Evolutionary conservation across 2,329 filamentous ascomycete species (phyloP), one percentile per base, ranked within the genome.

Genomic region (Cyclaneusma minus): DNA sequence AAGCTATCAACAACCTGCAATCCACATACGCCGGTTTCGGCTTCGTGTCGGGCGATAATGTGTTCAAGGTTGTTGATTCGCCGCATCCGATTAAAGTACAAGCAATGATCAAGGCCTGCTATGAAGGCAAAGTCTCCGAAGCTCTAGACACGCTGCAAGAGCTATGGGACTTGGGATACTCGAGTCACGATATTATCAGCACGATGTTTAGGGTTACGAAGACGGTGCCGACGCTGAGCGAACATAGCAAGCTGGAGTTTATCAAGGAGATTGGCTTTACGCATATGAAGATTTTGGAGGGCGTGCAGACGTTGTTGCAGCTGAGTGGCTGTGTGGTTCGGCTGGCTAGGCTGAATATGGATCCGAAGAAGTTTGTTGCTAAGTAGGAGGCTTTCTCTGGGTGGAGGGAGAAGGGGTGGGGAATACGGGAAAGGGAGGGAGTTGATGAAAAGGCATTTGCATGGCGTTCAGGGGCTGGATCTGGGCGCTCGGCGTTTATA

Each of bases 151-250:
- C 68, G 4, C 56, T 98, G 37, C 80, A 83, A 40, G 89, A 95
- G 56, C 62, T 98, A 21, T 98, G 89, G 87, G 72, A 78, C 33
- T 58, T 95, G 33, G 89, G 89, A 9, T 98, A 98, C 56, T 93
- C 83, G n/a, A 91, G 83, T 41, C 87, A 98, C 56, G 89, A 98
- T 51, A 93, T 98, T 42, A 91, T 98, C 52, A 91, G 80, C 55
- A 98, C 87, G 34, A 98, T 98, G 89, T 95, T 98, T 63, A 76
- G 78, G 45, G 89, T 98, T 33, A 95, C 89, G 23, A 98, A 95
- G 61, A 91, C 84, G 2, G 84, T 95, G 32, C 80, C 82, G 2
- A 83, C 78, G 2, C 58, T 98, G 30, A 89, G 83, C 39, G 89
- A 98, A 55, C 84, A 95, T 51, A 74, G 84, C 10, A 94, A 94